Evolutionary conservation across 1,284 basidiomycete species (phyloP), one percentile per base, ranked within the genome.

Genomic region (Mycosarcoma maydis): DNA sequence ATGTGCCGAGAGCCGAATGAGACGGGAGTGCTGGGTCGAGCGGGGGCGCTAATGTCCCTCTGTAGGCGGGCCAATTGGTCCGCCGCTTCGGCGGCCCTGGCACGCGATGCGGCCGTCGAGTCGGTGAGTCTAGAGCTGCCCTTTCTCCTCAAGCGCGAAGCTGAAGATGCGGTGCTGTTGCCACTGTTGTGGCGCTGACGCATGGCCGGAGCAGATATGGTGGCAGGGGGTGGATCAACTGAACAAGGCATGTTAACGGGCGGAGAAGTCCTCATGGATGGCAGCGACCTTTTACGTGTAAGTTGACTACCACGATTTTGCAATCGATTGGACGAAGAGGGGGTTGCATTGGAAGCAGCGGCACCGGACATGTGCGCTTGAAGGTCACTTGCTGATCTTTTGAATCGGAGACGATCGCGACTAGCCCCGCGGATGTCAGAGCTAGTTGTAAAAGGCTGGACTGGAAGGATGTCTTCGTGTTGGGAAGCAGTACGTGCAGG

Each of bases 1-100:
- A 32, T 16, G 19, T 34, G 17, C 2, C 66, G 55, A 14, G 29
- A 3, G 19, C 33, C 19, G 29, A 55, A 57, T 14, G 42, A 47
- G 14, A 70, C 55, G n/a, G 65, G 65, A 9, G 70, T 69, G 49
- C 57, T 66, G 5, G 66, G 66, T 23, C 67, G 52, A 14, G 71
- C 66, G 7, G 59, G 67, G 14, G 66, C 46, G 13, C 27, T 51
- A 5, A 40, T 13, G n/a, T 68, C 54, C 23, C 50, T 51, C 26
- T 54, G 54, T 43, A 52, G 32, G 5, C 59, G 53, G 11, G 65
- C 61, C 27, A 55, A 39, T 24, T 47, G 49, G 38, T 60, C 64
- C 3, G 72, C 69, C 9, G 64, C 64, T 13, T 75, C 70, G n/a
- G 72, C 70, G 1, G 59, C 72, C n/a, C 68, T 54, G 16, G 70